Base-by-base conservation (phyloP, 192 early-diverging fungal species). In the Coemansia umbellata region DNA sequence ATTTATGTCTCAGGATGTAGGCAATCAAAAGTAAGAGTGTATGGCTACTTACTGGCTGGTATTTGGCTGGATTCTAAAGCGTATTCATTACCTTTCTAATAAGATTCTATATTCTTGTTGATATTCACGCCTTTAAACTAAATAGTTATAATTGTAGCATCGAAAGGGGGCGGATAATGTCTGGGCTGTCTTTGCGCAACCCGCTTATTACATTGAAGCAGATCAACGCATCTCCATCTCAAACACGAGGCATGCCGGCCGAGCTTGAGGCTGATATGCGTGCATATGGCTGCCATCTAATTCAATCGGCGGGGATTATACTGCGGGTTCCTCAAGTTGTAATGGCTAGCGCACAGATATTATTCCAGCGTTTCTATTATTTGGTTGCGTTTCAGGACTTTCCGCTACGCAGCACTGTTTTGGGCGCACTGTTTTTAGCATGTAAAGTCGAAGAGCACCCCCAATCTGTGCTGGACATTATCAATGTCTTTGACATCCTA, bases 291-390 rank as follows among this genome's bases (percentile, higher is more conserved):
- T 89, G 87, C 51, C 83, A 93, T 53, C 76, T 96, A 33, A 90
- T 97, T 33, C 84, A 93, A 44, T 80, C 83, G 21, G 83, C 87
- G 1, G 93, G 92, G 8, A 89, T 92, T 18, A 66, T 96, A 0
- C 68, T 77, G 11, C 37, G 58, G 63, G 93, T 94, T 15, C 93
- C 95, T 6, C 96, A 99, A 45, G 86, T 87, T 9, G 87, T 91
- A 1, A 90, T 94, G 81, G 93, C 94, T n/a, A 95, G 92, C 31
- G 93, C 94, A 2, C 94, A 97, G 64, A 87, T 94, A 1, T 74
- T 99, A 31, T 86, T 98, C 26, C 91, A 95, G 43, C 87, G 95
- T 1, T 97, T 97, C 84, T 99, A 86, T 68, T 91, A 81, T 45
- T 55, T 89, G 31, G 84, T 89, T 0, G 82, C 89, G 1, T 60